Base-by-base conservation (phyloP, 2,329 filamentous ascomycete species). In the Paraconiothyrium sp. region DNA sequence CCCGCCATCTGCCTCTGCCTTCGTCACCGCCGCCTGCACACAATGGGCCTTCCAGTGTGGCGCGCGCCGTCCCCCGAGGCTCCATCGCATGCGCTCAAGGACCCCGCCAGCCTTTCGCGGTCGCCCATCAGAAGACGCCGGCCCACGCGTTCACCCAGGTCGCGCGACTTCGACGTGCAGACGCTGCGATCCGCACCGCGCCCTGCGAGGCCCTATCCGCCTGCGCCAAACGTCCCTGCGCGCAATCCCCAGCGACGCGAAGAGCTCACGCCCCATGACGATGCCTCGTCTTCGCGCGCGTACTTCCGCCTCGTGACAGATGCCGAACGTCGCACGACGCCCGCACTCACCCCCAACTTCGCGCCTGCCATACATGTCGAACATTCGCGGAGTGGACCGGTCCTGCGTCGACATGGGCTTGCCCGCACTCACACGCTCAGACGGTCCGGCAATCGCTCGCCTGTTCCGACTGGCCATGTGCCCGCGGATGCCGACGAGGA, bases 31-130 rank as follows among this genome's bases (percentile, higher is more conserved):
- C 60, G 64, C 66, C 67, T 60, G 54, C 63, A 51, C 70, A 63
- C 43, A 58, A 85, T 85, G 83, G 83, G 83, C 69, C 80, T 85
- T 70, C 83, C 82, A 64, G 83, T 88, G 78, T 89, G 83, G 80
- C 82, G 82, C 74, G 83, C 85, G 72, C 84, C 85, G 55, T 80
- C 82, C 44, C 80, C 82, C 51, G 77, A 82, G 61, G 79, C 81
- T 59, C 74, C 76, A 27, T 81, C 80, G 57, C 77, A 80, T 60
- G 74, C 80, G 57, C 72, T 80, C 64, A 88, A 87, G 73, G 86
- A 89, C 70, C 75, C 82, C 41, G 83, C 83, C 80, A 58, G 85
- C 87, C 72, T 88, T 86, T 43, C 77, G 35, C 54, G 61, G 16
- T 57, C 52, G 30, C 61, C 85, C 46, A 89, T 89, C 70, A 84